Percentiles rank a stretch among this genome's conserved stretches.
phyloP scores from a whole-genome alignment of 176 grass and related monocot genomes.

The Puya raimondii region DNA sequence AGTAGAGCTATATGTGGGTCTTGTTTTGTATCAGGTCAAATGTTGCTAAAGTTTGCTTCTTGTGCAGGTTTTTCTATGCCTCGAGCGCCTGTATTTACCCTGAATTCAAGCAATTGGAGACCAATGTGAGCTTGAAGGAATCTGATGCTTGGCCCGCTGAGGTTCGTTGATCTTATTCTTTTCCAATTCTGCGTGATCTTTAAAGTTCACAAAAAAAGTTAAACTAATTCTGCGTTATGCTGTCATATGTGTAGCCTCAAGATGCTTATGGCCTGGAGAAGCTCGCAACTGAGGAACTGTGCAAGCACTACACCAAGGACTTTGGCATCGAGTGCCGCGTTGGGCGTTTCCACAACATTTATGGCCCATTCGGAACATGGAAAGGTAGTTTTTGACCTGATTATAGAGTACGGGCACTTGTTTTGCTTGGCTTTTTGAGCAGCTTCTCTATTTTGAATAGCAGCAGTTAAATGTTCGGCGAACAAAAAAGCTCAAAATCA shows the following conservation, averaged over 20 bases:
- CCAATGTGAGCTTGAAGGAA: slow-evolving; percentile 59
- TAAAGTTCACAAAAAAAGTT: not conserved
- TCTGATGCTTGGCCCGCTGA: slow-evolving; percentile 67
- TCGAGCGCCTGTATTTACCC: slow-evolving; percentile 67
- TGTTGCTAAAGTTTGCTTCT: not conserved
- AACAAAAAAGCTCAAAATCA: too few relatives aligned
- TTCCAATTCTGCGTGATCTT: not conserved
- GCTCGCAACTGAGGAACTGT: slow-evolving; percentile 19
- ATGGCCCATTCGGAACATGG: slow-evolving; percentile 25
- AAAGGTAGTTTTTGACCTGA: slow-evolving; percentile 8
- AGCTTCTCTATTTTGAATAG: too few relatives aligned
- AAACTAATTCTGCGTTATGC: not conserved
- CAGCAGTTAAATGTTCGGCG: too few relatives aligned
- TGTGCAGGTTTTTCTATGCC: slow-evolving; percentile 54
- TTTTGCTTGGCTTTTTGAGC: not conserved
- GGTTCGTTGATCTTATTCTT: slow-evolving; percentile 29
- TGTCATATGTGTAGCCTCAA: slow-evolving; percentile 12
- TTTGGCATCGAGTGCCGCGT: slow-evolving; percentile 22
- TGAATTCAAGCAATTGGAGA: slow-evolving; percentile 72
- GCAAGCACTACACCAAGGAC: slow-evolving; percentile 23
- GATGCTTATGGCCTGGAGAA: slow-evolving; percentile 22
- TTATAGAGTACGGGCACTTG: not conserved
- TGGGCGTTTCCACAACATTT: slow-evolving; percentile 21
- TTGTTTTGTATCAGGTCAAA: not conserved
- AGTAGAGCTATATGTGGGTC: not conserved